Evolutionary conservation across 2,329 filamentous ascomycete species (phyloP).

Genomic region (Onygenales sp.): DNA sequence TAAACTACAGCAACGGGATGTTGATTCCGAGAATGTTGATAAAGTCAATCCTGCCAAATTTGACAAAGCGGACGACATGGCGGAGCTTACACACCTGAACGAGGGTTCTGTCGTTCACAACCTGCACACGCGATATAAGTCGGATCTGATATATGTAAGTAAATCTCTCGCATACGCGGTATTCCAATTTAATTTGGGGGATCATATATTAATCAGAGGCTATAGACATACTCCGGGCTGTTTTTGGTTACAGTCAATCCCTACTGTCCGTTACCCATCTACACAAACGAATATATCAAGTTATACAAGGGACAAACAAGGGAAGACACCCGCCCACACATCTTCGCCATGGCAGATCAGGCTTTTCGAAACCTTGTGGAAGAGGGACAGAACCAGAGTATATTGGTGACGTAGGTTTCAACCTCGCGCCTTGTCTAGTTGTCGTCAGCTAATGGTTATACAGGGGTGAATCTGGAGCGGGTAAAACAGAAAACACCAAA

Average conservation of each 20-base stretch:
- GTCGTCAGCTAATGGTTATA: constrained; percentile 7
- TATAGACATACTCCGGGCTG: constrained; percentile 83
- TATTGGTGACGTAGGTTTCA: constrained; percentile 66
- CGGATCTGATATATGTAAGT: constrained; percentile 77
- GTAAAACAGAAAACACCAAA: constrained; percentile 98
- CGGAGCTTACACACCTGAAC: constrained; percentile 93
- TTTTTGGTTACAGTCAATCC: constrained; percentile 97
- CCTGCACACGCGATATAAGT: constrained; percentile 85
- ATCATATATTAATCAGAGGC: not conserved
- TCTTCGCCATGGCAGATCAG: constrained; percentile 94
- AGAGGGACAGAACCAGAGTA: constrained; percentile 92
- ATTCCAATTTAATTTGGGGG: constrained; percentile 3
- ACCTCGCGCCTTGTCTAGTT: not conserved
- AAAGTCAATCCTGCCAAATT: constrained; percentile 99
- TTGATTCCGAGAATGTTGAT: constrained; percentile 79
- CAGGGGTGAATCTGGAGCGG: constrained; percentile 85
- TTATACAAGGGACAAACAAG: constrained; percentile 90
- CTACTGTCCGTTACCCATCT: constrained; percentile 89
- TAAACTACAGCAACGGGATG: constrained; percentile 65
- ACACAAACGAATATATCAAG: constrained; percentile 92
- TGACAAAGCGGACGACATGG: constrained; percentile 99
- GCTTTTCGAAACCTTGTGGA: constrained; percentile 94
- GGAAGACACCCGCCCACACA: constrained; percentile 94
- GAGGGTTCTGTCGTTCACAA: constrained; percentile 98
- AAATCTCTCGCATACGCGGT: too few relatives aligned